Conservation (phyloP, 2,329 filamentous ascomycete genomes). For the Fusarium concolor region DNA sequence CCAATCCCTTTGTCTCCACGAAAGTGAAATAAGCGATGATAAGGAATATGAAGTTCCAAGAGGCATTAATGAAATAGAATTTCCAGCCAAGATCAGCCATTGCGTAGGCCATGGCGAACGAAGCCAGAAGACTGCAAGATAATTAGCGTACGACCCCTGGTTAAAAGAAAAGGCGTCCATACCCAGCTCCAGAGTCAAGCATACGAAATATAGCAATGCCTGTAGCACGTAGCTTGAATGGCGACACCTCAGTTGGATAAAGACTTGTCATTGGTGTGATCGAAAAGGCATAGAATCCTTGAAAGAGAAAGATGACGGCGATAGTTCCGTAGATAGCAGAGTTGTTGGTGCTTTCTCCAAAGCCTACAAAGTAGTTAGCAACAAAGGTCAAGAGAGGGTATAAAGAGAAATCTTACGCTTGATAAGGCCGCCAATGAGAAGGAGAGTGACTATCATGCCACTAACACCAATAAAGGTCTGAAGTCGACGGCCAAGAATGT, state of each 20-base stretch:
- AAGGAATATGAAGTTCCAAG: background rate
- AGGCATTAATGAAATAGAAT: slow-evolving; percentile 7
- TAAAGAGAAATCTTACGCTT: background rate
- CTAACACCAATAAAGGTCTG: slow-evolving; percentile 2
- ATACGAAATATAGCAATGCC: slow-evolving; percentile 8
- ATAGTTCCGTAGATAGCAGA: background rate
- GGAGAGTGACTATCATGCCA: background rate
- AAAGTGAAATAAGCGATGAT: background rate
- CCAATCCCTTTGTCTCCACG: background rate
- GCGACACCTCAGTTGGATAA: background rate
- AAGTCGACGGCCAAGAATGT: background rate
- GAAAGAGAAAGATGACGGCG: background rate
- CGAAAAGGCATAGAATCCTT: slow-evolving; percentile 1
- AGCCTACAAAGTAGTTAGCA: background rate
- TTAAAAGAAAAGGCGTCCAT: rapidly evolving
- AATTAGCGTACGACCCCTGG: too few relatives aligned
- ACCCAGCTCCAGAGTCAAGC: slow-evolving; percentile 2
- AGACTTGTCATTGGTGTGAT: slow-evolving; percentile 5
- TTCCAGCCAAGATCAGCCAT: slow-evolving; percentile 7
- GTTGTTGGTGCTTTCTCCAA: background rate
- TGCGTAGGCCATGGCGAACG: slow-evolving; percentile 6
- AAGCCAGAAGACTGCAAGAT: background rate
- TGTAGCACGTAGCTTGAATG: slow-evolving; percentile 1
- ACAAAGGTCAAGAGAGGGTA: too few relatives aligned
- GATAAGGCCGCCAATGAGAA: background rate